Conservation (phyloP, 2,329 filamentous ascomycete genomes). For the Xylaria sp. region DNA sequence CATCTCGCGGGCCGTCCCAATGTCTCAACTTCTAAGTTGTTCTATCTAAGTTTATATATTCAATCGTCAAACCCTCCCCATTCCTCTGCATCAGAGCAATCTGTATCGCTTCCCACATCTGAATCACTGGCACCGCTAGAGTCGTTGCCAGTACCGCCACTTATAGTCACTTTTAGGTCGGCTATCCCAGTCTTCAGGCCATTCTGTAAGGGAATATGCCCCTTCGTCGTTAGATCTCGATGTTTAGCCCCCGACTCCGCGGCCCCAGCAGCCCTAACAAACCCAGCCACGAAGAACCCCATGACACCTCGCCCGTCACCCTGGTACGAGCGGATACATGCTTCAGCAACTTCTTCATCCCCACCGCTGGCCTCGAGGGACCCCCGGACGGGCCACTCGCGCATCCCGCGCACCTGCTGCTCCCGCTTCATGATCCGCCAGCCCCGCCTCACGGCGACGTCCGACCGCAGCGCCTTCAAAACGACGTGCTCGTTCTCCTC, state of each 20-base stretch:
- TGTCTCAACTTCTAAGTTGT: not conserved
- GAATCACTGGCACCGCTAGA: conserved; percentile 34
- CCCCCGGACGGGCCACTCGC: conserved; percentile 77
- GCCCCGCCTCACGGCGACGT: conserved; percentile 71
- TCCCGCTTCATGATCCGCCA: conserved; percentile 81
- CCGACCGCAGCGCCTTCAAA: conserved; percentile 73
- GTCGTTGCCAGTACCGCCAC: not conserved
- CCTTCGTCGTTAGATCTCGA: not conserved
- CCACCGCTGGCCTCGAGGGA: conserved; percentile 61
- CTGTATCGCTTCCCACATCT: conserved; percentile 38
- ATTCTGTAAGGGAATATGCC: not conserved
- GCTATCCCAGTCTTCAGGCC: not conserved
- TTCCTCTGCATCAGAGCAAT: conserved; percentile 41
- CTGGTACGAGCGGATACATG: conserved; percentile 84
- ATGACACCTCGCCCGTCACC: conserved; percentile 86
- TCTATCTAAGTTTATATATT: conserved; percentile 7
- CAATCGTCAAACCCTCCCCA: conserved; percentile 53
- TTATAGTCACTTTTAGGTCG: not conserved
- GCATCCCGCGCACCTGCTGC: conserved; percentile 81
- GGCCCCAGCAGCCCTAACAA: conserved; percentile 69
- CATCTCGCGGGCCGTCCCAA: no score
- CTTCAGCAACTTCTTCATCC: conserved; percentile 70
- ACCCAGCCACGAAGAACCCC: conserved; percentile 95
- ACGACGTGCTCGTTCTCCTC: conserved; percentile 93
- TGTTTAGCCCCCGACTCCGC: conserved; percentile 33